Percentiles rank a stretch among this genome's conserved stretches.
These are phyloP conservation scores for Entrophospora sp. DNA, from an alignment of 192 early-diverging fungal species.

Conservation along the genomic window DNA sequence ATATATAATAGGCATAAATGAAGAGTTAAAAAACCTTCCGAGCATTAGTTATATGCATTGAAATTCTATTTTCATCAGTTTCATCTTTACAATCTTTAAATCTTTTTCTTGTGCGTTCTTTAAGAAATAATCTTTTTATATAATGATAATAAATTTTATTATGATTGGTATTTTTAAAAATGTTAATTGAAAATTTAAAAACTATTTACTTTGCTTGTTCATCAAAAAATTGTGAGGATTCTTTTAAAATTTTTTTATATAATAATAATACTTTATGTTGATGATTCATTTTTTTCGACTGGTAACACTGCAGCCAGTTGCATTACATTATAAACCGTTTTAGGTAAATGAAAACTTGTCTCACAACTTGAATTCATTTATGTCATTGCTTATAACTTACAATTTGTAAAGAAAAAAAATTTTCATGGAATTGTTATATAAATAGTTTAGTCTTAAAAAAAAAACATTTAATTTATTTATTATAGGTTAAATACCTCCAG, in stretches of 20 bases:
- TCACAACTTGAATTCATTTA: too few species aligned
- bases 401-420: too few species aligned
- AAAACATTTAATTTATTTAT: too few species aligned
- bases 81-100: conserved; percentile 14
- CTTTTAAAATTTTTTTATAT: conserved; percentile 6
- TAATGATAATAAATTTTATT: not conserved
- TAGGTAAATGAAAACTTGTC: too few species aligned
- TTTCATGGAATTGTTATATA: too few species aligned
- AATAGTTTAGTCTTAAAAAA: too few species aligned
- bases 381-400: too few species aligned
- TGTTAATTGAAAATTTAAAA: not conserved
- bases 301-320: too few species aligned
- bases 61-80: conserved; percentile 8
- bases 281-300: too few species aligned
- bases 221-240: conserved; percentile 16
- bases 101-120: not conserved
- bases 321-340: too few species aligned
- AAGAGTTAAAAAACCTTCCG: not conserved
- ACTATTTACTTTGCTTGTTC: conserved; percentile 1
- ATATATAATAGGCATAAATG: not conserved
- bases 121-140: not conserved
- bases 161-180: not conserved
- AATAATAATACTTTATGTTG: not conserved
- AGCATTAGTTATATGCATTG: not conserved
- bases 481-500: too few species aligned